Base-by-base conservation (phyloP, 495 filamentous ascomycete species). In the Chaetomium tenue region DNA sequence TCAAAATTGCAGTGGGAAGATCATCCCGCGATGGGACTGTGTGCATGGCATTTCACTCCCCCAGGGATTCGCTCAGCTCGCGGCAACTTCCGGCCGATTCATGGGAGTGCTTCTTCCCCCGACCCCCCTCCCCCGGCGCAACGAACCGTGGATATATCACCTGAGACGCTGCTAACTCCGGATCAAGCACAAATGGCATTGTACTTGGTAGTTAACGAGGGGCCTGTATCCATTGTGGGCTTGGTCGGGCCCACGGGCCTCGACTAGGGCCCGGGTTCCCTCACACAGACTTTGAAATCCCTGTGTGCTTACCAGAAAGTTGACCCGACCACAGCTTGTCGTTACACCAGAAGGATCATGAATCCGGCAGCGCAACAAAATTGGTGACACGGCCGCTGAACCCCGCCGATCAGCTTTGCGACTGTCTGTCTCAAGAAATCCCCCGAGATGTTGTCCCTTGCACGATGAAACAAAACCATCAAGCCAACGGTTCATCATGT, bases 1-100 rank as follows among this genome's bases (percentile, higher is more conserved):
- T 25, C 54, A 42, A 50, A 39, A 60, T 60, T 60, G 58, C 58
- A 22, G 28, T 13, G 46, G n/a, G 44, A 60, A 51, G 30, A 51
- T 51, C 46, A 60, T 60, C 46, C 25, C n/a, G n/a, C 18, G 40
- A 18, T 15, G 51, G 44, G 46, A n/a, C 20, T 39, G 28, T 22
- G 37, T 37, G 20, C 18, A 56, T 39, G 33, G 44, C 40, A 59
- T 16, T 33, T 44, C 58, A 48, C n/a, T 11, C 39, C n/a, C 8
- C 28, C 18, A 16, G n/a, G 15, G 25, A 26, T 26, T 46, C 16
- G 46, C 46, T 18, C 58, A 50, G 37, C 44, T 22, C 18, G 11
- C 58, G 58, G 58, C 26, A 60, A 37, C 9, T 40, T 40, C 58
- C 58, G 58, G 20, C 11, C 4, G 11, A 7, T 2, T 11, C 40